These are phyloP conservation scores for Serendipita sp. DNA, from an alignment of 768 basidiomycete species.

Conservation along the genomic window DNA sequence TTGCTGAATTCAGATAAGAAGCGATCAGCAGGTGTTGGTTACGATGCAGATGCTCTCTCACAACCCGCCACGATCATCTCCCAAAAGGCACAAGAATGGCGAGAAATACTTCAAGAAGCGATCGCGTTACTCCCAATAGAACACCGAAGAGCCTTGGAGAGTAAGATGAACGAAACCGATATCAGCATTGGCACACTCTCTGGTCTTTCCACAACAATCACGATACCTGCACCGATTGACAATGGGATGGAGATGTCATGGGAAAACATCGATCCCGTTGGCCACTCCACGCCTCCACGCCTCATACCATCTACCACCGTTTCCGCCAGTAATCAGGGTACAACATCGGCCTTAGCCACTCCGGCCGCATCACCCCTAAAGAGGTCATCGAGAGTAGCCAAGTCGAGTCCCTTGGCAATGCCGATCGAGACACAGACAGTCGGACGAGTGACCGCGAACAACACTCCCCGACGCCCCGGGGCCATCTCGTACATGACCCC, in stretches of 20 bases:
- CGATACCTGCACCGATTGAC: not conserved
- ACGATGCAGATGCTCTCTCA: not conserved
- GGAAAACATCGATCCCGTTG: not conserved
- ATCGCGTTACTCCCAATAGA: not conserved
- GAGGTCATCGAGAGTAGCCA: not conserved
- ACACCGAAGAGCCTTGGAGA: not conserved
- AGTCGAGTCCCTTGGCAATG: not conserved
- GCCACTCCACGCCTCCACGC: not conserved
- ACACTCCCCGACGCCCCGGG: not conserved
- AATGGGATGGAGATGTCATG: conserved; percentile 2
- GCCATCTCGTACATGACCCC: not conserved
- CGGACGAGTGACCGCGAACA: not conserved
- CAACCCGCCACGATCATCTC: not conserved
- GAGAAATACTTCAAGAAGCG: not conserved
- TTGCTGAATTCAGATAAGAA: not conserved
- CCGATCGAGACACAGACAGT: not conserved
- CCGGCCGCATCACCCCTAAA: not conserved
- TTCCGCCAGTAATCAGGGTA: not conserved
- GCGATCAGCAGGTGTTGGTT: no score
- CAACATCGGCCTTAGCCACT: not conserved
- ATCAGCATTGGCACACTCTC: not conserved
- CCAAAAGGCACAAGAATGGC: not conserved
- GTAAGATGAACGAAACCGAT: not conserved
- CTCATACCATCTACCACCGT: not conserved
- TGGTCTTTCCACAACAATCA: no score